Percentiles rank a stretch among this genome's conserved stretches.
These are phyloP conservation scores for Calcarisporium arbuscula DNA, from an alignment of 2,329 filamentous ascomycete genomes.

Conservation along the genomic window DNA sequence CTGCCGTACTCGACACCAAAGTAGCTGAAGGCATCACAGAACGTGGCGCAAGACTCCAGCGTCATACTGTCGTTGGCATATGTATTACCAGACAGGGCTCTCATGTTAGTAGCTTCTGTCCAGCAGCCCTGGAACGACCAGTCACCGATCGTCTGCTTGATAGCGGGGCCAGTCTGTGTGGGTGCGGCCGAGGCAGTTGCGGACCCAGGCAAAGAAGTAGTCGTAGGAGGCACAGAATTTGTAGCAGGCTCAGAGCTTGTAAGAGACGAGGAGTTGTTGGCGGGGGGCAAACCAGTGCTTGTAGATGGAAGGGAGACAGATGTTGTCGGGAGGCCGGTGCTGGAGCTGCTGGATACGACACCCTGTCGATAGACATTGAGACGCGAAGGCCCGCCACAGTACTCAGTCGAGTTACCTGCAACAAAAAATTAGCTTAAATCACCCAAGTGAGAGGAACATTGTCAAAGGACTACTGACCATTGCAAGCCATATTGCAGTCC, in stretches of 20 bases:
- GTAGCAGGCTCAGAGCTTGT: conserved; percentile 18
- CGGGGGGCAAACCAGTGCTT: neutral
- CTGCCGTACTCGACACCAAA: conserved; percentile 29
- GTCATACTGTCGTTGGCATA: conserved; percentile 28
- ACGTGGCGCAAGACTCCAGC: conserved; percentile 24
- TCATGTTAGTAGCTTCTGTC: conserved; percentile 23
- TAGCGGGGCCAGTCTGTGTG: conserved; percentile 17
- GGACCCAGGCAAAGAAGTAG: too few relatives aligned
- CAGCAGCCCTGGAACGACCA: conserved; percentile 31
- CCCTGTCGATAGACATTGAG: conserved; percentile 28
- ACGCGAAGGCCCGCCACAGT: conserved; percentile 26
- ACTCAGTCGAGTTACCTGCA: conserved; percentile 29
- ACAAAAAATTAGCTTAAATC: conserved; percentile 2
- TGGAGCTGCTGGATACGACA: neutral
- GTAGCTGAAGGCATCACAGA: conserved; percentile 22
- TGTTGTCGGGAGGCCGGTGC: conserved; percentile 9
- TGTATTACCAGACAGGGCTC: conserved; percentile 22
- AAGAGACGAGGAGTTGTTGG: conserved; percentile 14
- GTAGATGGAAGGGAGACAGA: too few relatives aligned
- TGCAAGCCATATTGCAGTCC: conserved; percentile 29
- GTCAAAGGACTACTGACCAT: conserved; percentile 14
- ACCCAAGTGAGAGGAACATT: rapidly evolving
- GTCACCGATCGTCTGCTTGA: conserved; percentile 17
- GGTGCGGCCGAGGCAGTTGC: conserved; percentile 12
- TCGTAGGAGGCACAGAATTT: conserved; percentile 3